Base-by-base conservation (phyloP, 2,329 filamentous ascomycete genomes). In the Juglanconis oblonga region DNA sequence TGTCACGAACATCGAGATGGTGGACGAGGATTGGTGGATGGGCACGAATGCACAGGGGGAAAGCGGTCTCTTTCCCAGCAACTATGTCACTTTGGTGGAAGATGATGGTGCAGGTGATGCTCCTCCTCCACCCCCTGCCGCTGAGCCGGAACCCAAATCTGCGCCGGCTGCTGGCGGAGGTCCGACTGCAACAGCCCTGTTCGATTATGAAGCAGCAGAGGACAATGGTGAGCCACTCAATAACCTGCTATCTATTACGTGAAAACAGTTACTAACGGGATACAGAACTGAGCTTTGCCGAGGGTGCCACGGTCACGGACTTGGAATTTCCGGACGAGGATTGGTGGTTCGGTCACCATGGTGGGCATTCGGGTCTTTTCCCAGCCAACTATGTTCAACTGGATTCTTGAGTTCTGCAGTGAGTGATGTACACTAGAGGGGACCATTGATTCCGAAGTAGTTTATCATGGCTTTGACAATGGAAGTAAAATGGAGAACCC, bases 1-100 rank as follows among this genome's bases (percentile, higher is more conserved):
- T 65, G 89, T 99, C 42, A 92, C 85, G 31, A 89, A 97, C 71
- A 97, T 99, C 69, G 92, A 98, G 64, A 96, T 96, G 90, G 92
- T 99, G 2, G 95, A 98, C 68, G 90, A 96, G 55, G 94, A 99
- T 72, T 99, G 95, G 95, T 99, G 95, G 95, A 90, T 97, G 84
- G 95, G 96, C 48, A 91, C 89, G 66, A 99, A 98, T 77, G 78
- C 83, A 29, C 82, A 81, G 63, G 95, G 95, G 67, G 92, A 97
- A 74, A 88, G 82, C 61, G 95, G 95, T 52, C 81, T 99, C 40
- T 98, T 99, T 81, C 95, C 59, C 5, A 95, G 91, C 78, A 98
- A 97, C 80, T 99, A 99, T 67, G 94, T 99, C 56, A 92, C 97
- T 73, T 74, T 97, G 29, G 81, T 95, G 40, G 88, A 89, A 42